Evolutionary conservation across 2,329 filamentous ascomycete genomes (phyloP), one percentile per base, ranked within the genome.

Genomic region (Camillea tinctor): DNA sequence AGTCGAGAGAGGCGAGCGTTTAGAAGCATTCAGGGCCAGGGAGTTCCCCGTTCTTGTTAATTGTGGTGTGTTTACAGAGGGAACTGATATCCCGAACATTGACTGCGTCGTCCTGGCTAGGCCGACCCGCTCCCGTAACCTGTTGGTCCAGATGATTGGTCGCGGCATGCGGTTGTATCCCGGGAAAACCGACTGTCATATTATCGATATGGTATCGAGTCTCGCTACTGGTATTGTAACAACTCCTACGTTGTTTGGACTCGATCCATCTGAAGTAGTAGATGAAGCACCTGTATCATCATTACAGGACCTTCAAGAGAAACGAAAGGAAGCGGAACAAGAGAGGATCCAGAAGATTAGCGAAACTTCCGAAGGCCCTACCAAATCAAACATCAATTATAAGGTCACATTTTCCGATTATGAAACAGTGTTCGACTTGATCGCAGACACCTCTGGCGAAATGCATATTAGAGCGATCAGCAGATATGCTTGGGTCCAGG

Each of bases 91-190:
- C 30, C 95, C 96, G 5, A 97, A 96, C 72, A 91, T 99, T 66
- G 95, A 99, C 77, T 98, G 95, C 71, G 86, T 99, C 22, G 73
- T 99, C 8, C 82, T 99, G 8, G 93, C 90, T 3, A 82, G 95
- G 22, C 95, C 95, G 0, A 99, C 95, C 1, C 88, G 89, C 67
- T 98, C 95, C 17, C 87, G 91, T n/a, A 98, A 97, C 68, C 79
- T 99, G 2, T 84, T 99, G 1, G 87, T 98, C 0, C 95, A 99
- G 75, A 99, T 99, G 95, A 97, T 99, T 63, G 95, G 95, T 0
- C 85, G 95, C 68, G 95, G 95, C 4, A 91, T 99, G 86, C 87
- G 95, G 50, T 78, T 97, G 48, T 84, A 92, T 72, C 81, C 88
- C 0, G 90, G 85, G 13, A 99, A 99, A 75, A 79, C 88, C 48